A percentile compares a stretch with the other conserved stretches of the same genome.
Conservation (phyloP, 805 yeast genomes). For the Zygoascus biomembranicola region DNA sequence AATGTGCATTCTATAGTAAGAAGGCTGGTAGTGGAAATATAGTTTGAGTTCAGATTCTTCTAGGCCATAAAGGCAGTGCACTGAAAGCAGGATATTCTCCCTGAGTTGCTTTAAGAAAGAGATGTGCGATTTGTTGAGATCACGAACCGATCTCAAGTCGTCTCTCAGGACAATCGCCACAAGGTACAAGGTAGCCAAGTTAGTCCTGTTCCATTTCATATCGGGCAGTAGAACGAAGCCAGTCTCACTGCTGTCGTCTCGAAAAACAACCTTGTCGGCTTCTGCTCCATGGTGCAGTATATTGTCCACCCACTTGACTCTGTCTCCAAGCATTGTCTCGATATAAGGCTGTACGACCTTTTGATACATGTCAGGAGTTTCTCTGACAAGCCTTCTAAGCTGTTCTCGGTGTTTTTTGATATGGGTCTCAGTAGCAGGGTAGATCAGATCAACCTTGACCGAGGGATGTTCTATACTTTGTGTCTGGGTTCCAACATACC, state of each 20-base stretch:
- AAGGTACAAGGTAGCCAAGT: slow-evolving; percentile 62
- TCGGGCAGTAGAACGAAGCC: slow-evolving; percentile 84
- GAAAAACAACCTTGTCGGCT: slow-evolving; percentile 66
- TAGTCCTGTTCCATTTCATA: slow-evolving; percentile 89
- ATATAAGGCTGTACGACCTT: slow-evolving; percentile 66
- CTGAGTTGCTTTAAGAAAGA: slow-evolving; percentile 46
- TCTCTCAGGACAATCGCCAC: slow-evolving; percentile 64
- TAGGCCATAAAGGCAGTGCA: slow-evolving; percentile 43
- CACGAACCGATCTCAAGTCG: slow-evolving; percentile 69
- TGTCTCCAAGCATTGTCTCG: slow-evolving; percentile 61
- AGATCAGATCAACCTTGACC: slow-evolving; percentile 67
- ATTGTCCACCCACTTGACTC: slow-evolving; percentile 85
- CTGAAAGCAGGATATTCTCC: slow-evolving; percentile 37
- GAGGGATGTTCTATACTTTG: slow-evolving; percentile 34
- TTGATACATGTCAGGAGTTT: slow-evolving; percentile 72
- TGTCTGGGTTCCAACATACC: slow-evolving; percentile 51
- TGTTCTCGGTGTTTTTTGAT: slow-evolving; percentile 66
- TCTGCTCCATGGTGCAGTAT: slow-evolving; percentile 78
- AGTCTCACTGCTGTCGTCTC: slow-evolving; percentile 24
- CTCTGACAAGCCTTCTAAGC: slow-evolving; percentile 52
- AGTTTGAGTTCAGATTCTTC: slow-evolving; percentile 53
- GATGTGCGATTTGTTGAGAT: slow-evolving; percentile 52
- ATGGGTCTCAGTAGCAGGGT: slow-evolving; percentile 85
- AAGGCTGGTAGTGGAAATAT: slow-evolving; percentile 87
- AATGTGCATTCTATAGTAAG: slow-evolving; percentile 91